A percentile compares a stretch with the other conserved stretches of the same genome.
These are phyloP conservation scores for Lipomyces starkeyi DNA, from an alignment of 805 yeast species.

Conservation along the genomic window DNA sequence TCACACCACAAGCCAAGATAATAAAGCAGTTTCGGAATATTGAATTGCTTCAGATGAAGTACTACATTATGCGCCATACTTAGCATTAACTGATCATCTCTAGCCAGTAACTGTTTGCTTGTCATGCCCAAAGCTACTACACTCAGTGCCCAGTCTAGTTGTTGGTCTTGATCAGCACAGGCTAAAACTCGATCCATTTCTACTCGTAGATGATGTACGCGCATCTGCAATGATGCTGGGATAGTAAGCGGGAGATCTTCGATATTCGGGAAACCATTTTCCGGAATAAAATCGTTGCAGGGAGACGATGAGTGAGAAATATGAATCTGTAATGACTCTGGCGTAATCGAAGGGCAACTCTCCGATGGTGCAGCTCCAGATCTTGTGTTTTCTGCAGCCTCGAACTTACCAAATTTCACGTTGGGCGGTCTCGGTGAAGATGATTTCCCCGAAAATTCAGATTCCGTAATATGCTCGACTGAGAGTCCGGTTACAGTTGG, in stretches of 20 bases:
- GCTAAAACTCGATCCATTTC: not conserved
- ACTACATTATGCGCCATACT: conserved; percentile 11
- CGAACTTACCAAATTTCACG: too few species aligned
- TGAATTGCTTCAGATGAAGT: not conserved
- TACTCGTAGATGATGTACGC: conserved; percentile 6
- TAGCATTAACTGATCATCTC: conserved; percentile 12
- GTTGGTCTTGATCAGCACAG: not conserved
- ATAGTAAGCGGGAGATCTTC: conserved; percentile 1
- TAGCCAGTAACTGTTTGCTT: not conserved
- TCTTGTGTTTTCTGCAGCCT: too few species aligned
- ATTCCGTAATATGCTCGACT: too few species aligned
- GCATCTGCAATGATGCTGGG: conserved; percentile 24
- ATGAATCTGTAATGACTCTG: not conserved
- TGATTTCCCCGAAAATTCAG: too few species aligned
- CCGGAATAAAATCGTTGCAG: conserved; percentile 16
- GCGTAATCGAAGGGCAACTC: too few species aligned
- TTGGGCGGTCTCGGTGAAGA: too few species aligned
- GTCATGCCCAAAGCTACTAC: conserved; percentile 8
- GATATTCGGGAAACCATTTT: conserved; percentile 16
- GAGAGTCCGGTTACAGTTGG: too few species aligned
- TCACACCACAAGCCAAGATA: conserved; percentile 42
- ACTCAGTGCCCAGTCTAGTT: conserved; percentile 29
- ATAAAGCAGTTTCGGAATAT: conserved; percentile 42
- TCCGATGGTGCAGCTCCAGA: too few species aligned
- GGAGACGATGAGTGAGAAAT: conserved; percentile 9